Percentiles rank a stretch among this genome's conserved stretches.
Evolutionary conservation across 805 yeast species (phyloP).

Genomic region (Ogataea trehalophila): DNA sequence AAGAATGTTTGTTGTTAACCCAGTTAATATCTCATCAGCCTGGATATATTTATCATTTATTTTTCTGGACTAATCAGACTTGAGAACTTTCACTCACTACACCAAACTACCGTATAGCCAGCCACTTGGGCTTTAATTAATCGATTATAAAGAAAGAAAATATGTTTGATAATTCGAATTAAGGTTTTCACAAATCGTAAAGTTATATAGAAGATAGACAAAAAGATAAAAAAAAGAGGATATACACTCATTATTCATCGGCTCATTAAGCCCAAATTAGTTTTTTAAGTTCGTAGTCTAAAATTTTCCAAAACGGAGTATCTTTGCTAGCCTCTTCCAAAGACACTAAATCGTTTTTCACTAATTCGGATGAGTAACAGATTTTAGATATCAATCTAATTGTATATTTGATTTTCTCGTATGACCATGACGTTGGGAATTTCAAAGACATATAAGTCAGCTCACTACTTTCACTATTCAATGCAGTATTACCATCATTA

Average conservation of each 20-base stretch:
- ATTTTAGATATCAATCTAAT: constrained; percentile 15
- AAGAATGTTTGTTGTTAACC: no score
- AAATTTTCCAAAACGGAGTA: constrained; percentile 30
- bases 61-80: no score
- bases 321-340: constrained; percentile 32
- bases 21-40: no score
- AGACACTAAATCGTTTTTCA: constrained; percentile 30
- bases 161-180: no score
- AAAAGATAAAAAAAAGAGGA: not conserved
- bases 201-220: no score
- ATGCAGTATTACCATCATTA: not conserved
- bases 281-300: constrained; percentile 34
- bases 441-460: constrained; percentile 11
- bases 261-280: constrained; percentile 32
- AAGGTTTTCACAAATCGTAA: no score
- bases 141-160: no score
- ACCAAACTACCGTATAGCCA: no score
- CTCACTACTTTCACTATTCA: not conserved
- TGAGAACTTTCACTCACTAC: no score
- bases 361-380: constrained; percentile 20
- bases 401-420: constrained; percentile 11
- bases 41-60: no score
- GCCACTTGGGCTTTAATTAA: no score
- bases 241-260: no score
- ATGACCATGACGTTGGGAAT: constrained; percentile 12